A percentile compares a stretch with the other conserved stretches of the same genome.
phyloP scores from a whole-genome alignment of 495 filamentous ascomycete species.

The Cryomyces antarcticus region DNA sequence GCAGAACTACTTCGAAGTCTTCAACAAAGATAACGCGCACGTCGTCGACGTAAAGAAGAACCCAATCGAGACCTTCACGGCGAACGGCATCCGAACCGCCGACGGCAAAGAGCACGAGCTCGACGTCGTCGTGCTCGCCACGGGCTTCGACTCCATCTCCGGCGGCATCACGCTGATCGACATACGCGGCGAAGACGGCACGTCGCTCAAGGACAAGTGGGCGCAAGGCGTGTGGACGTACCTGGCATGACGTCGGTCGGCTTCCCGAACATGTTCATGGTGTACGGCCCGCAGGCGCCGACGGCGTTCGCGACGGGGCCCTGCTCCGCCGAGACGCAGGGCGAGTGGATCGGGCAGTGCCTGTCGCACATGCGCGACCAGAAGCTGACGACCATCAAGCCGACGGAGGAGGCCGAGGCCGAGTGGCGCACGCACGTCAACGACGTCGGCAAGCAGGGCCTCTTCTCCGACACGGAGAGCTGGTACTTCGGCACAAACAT shows the following conservation, averaged over 20 bases:
- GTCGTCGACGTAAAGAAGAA: slow-evolving; percentile 24
- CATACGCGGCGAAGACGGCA: neutral
- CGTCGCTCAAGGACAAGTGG: neutral
- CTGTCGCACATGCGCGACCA: slow-evolving; percentile 22
- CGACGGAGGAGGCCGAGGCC: slow-evolving; percentile 17
- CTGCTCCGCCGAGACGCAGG: slow-evolving; percentile 28
- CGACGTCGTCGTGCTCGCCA: slow-evolving; percentile 29
- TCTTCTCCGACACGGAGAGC: slow-evolving; percentile 15
- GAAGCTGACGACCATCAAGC: slow-evolving; percentile 20
- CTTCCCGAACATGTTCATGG: slow-evolving; percentile 33
- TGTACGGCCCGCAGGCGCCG: slow-evolving; percentile 28
- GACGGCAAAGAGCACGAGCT: slow-evolving; percentile 21
- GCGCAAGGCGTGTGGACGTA: slow-evolving; percentile 15
- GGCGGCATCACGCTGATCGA: neutral
- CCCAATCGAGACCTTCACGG: slow-evolving; percentile 26
- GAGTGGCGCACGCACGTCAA: slow-evolving; percentile 21
- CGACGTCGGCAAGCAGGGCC: slow-evolving; percentile 4
- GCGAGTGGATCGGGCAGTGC: slow-evolving; percentile 27
- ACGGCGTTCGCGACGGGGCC: slow-evolving; percentile 32
- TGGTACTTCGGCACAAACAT: slow-evolving; percentile 31
- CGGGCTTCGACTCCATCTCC: slow-evolving; percentile 26
- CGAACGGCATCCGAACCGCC: slow-evolving; percentile 23
- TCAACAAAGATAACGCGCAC: slow-evolving; percentile 35
- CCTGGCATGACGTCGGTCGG: slow-evolving; percentile 24
- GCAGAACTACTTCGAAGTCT: slow-evolving; percentile 33